Evolutionary conservation across 192 early-diverging fungal species (phyloP).

Genomic region (Funneliformis geosporum): DNA sequence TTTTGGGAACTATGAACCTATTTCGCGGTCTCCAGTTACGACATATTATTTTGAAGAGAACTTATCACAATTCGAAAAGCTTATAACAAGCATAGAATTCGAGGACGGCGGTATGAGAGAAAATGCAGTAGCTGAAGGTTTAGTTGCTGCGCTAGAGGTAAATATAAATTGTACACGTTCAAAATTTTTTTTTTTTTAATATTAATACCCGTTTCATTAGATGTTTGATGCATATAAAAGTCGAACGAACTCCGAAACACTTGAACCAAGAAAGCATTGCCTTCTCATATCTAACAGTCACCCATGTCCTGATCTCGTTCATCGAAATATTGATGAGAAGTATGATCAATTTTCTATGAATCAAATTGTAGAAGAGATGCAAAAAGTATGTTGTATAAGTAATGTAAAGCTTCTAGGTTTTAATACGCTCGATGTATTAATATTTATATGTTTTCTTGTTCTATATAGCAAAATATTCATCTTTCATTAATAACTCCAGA

Average conservation of each 20-base stretch:
- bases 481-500: slow-evolving; percentile 46
- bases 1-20: slow-evolving; percentile 49
- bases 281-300: slow-evolving; percentile 53
- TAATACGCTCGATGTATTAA: no score
- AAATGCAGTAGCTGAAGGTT: slow-evolving; percentile 58
- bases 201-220: slow-evolving; percentile 25
- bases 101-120: slow-evolving; percentile 45
- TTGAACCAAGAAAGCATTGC: slow-evolving; percentile 46
- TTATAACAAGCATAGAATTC: slow-evolving; percentile 44
- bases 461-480: slow-evolving; percentile 35
- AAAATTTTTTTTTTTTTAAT: background rate
- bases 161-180: no score
- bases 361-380: slow-evolving; percentile 50
- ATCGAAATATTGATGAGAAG: slow-evolving; percentile 41
- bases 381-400: slow-evolving; percentile 38
- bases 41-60: slow-evolving; percentile 47
- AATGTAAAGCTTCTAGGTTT: no score
- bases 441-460: no score
- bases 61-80: slow-evolving; percentile 40
- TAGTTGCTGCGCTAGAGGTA: slow-evolving; percentile 60
- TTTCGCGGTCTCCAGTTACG: slow-evolving; percentile 39
- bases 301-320: slow-evolving; percentile 40
- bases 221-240: slow-evolving; percentile 47
- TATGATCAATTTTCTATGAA: slow-evolving; percentile 49
- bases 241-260: background rate